Evolutionary conservation across 163 green algal genomes (phyloP).

Genomic region (Scenedesmus sp.): DNA sequence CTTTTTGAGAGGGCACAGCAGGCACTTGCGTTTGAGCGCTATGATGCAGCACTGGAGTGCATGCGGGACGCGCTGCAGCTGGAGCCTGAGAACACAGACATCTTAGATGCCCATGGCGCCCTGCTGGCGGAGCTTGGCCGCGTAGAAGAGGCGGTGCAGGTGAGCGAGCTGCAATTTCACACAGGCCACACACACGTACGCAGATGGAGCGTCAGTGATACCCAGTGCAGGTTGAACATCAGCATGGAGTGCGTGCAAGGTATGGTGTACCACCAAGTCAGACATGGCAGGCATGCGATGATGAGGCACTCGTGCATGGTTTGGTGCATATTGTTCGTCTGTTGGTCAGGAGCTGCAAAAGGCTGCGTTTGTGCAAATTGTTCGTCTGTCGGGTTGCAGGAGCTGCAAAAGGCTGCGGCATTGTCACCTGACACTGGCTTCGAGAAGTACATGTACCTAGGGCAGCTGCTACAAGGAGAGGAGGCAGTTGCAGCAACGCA

Average conservation of each 20-base stretch:
- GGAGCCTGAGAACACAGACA: constrained; percentile 70
- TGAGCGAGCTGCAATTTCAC: constrained; percentile 15
- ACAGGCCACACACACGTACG: not conserved
- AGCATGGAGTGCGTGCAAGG: not conserved
- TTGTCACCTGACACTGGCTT: constrained; percentile 77
- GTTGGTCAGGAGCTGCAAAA: constrained; percentile 65
- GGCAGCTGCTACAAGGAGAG: constrained; percentile 60
- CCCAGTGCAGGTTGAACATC: not conserved
- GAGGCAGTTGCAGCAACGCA: constrained; percentile 50
- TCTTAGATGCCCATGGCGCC: constrained; percentile 74
- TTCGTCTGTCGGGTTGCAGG: constrained; percentile 31
- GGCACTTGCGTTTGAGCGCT: constrained; percentile 57
- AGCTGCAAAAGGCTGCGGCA: constrained; percentile 71
- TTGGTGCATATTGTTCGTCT: not conserved
- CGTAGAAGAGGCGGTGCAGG: constrained; percentile 68
- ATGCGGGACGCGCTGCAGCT: constrained; percentile 55
- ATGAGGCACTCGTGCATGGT: not conserved
- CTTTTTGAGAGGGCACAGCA: constrained; percentile 56
- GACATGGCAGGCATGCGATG: not conserved
- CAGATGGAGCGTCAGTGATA: not conserved
- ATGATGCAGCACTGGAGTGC: constrained; percentile 57
- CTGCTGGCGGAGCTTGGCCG: constrained; percentile 80
- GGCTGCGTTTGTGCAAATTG: no score
- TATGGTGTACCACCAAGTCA: not conserved
- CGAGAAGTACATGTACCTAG: constrained; percentile 91